Percentiles rank a stretch among this genome's conserved stretches.
Evolutionary conservation across 148 eudicot species (phyloP).

Genomic region (Rhododendron ferrugineum): DNA sequence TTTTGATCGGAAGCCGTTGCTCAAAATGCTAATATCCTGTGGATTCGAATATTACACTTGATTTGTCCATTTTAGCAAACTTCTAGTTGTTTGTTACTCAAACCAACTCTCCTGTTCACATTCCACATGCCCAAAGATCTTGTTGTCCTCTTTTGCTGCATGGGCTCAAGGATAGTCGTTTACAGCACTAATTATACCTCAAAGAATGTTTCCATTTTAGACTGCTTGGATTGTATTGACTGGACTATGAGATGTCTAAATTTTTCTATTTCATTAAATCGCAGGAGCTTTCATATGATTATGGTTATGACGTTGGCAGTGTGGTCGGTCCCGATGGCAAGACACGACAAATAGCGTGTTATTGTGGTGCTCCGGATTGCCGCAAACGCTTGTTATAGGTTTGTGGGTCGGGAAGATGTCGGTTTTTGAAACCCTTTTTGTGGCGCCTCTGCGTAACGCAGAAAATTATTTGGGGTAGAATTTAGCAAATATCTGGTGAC

Average conservation of each 20-base stretch:
- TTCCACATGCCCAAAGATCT: not conserved
- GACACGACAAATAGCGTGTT: conserved; percentile 39
- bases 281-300: conserved; percentile 80
- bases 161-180: not conserved
- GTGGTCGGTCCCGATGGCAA: conserved; percentile 70
- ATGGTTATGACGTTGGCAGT: conserved; percentile 63
- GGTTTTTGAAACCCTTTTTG: not conserved
- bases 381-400: conserved; percentile 55
- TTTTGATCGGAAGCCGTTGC: not conserved
- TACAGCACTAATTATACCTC: not conserved
- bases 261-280: not conserved
- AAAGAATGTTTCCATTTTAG: not conserved
- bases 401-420: not conserved
- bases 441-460: not conserved
- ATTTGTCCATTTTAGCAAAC: not conserved
- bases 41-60: not conserved
- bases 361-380: conserved; percentile 65
- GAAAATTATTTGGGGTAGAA: not conserved
- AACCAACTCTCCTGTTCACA: not conserved
- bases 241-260: not conserved
- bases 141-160: not conserved
- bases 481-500: not conserved
- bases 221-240: not conserved
- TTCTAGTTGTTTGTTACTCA: too few relatives aligned
- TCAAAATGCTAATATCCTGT: not conserved